Conservation (phyloP, 139 green algal genomes). For the Choricystis sp. region DNA sequence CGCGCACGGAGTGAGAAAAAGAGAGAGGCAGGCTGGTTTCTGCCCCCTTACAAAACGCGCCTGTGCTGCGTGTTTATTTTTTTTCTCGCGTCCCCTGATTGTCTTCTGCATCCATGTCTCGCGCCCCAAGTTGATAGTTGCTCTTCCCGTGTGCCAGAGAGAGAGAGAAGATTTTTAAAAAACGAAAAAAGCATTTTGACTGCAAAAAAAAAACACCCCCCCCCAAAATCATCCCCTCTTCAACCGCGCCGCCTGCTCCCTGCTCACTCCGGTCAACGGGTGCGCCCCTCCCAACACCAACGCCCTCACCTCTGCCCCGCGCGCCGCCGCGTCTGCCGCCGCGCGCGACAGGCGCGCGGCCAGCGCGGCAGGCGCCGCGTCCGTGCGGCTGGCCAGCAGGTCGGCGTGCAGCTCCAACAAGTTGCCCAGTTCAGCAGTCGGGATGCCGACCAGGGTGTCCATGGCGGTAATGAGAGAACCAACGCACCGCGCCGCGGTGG, state of each 20-base stretch:
- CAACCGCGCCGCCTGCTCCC: neutral
- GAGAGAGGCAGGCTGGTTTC: neutral
- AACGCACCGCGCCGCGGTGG: neutral
- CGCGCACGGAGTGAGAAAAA: constrained; percentile 1
- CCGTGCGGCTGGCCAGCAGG: neutral
- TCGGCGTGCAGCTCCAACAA: neutral
- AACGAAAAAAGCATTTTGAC: too few relatives aligned
- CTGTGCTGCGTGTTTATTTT: neutral
- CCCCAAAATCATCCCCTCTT: neutral
- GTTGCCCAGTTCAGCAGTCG: neutral
- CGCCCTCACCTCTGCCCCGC: neutral
- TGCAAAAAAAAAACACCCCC: neutral
- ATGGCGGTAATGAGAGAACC: neutral
- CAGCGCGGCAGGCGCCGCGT: neutral
- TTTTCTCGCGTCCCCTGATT: neutral
- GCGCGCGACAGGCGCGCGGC: too few relatives aligned
- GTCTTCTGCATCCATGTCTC: neutral
- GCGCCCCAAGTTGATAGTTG: neutral
- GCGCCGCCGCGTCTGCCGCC: too few relatives aligned
- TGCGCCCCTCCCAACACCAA: neutral
- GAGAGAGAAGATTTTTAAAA: too few relatives aligned
- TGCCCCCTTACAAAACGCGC: neutral
- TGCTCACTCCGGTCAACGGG: neutral
- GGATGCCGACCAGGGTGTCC: neutral
- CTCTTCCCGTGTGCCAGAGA: too few relatives aligned